A percentile compares a stretch with the other conserved stretches of the same genome.
phyloP scores from a whole-genome alignment of 2,329 filamentous ascomycete species.

The Alternaria sp. region DNA sequence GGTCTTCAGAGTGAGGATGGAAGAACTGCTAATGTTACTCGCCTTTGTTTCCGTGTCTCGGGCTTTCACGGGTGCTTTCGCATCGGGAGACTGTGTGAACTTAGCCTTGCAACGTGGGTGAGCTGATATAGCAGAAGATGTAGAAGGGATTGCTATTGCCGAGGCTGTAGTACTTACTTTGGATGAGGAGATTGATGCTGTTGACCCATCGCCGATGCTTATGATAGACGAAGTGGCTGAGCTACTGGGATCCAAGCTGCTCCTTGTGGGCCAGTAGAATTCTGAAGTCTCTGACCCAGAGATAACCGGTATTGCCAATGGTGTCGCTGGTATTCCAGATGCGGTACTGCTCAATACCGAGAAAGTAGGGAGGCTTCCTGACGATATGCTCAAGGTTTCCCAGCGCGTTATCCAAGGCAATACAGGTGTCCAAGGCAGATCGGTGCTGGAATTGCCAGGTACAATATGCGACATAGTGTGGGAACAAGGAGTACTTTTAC shows the following conservation, averaged over 20 bases:
- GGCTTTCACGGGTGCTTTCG: not conserved
- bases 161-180: not conserved
- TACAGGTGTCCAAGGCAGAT: not conserved
- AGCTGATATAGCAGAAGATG: not conserved
- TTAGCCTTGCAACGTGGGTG: not conserved
- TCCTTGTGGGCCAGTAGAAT: not conserved
- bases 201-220: not conserved
- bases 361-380: not conserved
- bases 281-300: not conserved
- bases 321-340: not conserved
- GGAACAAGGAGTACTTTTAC: not conserved
- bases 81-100: not conserved
- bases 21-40: not conserved
- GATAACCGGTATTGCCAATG: not conserved
- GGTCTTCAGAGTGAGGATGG: not conserved
- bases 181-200: not conserved
- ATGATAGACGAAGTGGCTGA: not conserved
- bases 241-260: not conserved
- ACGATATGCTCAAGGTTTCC: not conserved
- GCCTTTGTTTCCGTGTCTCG: not conserved
- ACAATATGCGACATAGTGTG: slow-evolving; percentile 1
- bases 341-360: not conserved
- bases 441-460: not conserved
- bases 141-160: not conserved
- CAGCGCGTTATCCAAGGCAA: not conserved